Conservation (phyloP, 139 green algal genomes). For the Edaphochlamys debaryana region DNA sequence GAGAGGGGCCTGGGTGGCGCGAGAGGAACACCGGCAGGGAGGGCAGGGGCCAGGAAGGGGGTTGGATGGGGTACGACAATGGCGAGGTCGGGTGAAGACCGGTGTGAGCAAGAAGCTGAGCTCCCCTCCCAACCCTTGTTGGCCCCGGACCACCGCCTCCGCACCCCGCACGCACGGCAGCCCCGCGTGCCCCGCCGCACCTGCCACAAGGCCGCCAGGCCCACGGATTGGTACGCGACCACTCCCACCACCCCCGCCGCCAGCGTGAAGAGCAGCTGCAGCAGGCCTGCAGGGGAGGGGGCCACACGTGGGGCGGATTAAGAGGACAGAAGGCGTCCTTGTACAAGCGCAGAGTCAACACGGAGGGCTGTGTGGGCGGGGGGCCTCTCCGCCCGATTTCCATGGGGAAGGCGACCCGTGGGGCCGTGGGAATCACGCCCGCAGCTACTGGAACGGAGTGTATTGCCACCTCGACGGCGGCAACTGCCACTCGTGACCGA, state of each 20-base stretch:
- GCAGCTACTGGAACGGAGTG: not conserved
- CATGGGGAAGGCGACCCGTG: no score
- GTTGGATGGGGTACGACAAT: not conserved
- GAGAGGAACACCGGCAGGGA: not conserved
- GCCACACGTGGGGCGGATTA: no score
- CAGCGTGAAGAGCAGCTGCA: slow-evolving; percentile 39
- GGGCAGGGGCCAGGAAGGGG: no score
- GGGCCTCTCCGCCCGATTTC: no score
- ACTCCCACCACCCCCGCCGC: not conserved
- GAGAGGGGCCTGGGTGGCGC: no score
- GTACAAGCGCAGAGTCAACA: not conserved
- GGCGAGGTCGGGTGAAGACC: no score
- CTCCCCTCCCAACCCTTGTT: no score
- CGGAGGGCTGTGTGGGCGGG: not conserved
- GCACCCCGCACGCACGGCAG: not conserved
- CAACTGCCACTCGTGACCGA: not conserved
- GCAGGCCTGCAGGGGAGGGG: slow-evolving; percentile 2
- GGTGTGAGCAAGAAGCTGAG: not conserved
- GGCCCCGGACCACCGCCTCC: no score
- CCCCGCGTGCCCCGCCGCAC: not conserved
- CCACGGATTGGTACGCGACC: slow-evolving; percentile 10
- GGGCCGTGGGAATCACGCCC: no score
- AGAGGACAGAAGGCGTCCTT: not conserved
- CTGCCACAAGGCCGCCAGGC: slow-evolving; percentile 20
- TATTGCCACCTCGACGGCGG: not conserved